Evolutionary conservation across 805 yeast species (phyloP).

Genomic region (Citeromyces matritensis): DNA sequence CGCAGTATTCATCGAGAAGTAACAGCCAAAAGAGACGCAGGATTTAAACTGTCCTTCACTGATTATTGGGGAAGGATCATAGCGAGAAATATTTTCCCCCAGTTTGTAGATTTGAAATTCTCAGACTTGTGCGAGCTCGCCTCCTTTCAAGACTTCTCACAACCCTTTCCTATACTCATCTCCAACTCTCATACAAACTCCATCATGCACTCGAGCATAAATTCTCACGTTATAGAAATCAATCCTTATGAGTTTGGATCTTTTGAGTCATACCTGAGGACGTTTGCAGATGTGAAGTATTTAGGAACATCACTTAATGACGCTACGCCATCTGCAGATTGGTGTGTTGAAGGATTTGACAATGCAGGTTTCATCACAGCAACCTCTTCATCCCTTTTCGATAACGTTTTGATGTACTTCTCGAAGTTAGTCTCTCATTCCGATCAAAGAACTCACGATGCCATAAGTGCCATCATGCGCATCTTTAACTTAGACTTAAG

Average conservation of each 20-base stretch:
- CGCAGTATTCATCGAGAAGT: conserved; percentile 38
- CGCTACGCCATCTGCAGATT: conserved; percentile 23
- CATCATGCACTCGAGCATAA: conserved; percentile 5
- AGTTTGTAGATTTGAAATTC: conserved; percentile 21
- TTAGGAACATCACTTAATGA: conserved; percentile 31
- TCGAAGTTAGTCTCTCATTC: too few species aligned
- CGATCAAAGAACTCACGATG: conserved; percentile 41
- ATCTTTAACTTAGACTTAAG: conserved; percentile 28
- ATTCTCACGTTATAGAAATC: conserved; percentile 34
- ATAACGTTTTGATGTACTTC: conserved; percentile 45
- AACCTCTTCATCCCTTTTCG: conserved; percentile 72
- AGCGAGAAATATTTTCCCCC: conserved; percentile 26
- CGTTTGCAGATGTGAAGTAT: conserved; percentile 34
- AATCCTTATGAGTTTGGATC: conserved; percentile 58
- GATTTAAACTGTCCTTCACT: conserved; percentile 42
- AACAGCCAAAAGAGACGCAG: conserved; percentile 31
- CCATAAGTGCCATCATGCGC: conserved; percentile 28
- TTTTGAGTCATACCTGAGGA: conserved; percentile 33
- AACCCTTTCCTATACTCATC: conserved; percentile 34
- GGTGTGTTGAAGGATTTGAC: conserved; percentile 59
- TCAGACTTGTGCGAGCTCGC: conserved; percentile 19
- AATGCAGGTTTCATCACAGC: conserved; percentile 75
- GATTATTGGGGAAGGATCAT: conserved; percentile 61
- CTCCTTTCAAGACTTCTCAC: conserved; percentile 20
- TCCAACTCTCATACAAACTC: conserved; percentile 22